Evolutionary conservation across 257 asterid species (phyloP).

Genomic region (Lycium ferocissimum): DNA sequence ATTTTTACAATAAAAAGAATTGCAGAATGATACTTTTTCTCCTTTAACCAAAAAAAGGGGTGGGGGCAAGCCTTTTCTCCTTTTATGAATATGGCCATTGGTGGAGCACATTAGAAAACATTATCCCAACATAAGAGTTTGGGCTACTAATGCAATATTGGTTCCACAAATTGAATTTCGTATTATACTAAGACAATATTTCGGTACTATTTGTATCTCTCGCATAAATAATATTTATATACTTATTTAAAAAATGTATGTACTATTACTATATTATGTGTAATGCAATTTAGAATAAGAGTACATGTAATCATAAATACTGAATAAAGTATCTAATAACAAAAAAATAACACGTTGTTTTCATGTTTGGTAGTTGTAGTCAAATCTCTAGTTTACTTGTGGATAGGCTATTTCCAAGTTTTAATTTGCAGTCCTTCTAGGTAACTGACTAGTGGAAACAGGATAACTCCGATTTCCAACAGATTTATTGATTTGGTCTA

Average conservation of each 20-base stretch:
- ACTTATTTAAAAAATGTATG: background rate
- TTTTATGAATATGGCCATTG: too few relatives aligned
- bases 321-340: background rate
- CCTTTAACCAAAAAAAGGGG: too few relatives aligned
- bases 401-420: background rate
- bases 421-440: background rate
- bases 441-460: background rate
- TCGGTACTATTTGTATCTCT: background rate
- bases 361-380: background rate
- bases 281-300: background rate
- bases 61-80: too few relatives aligned
- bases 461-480: background rate
- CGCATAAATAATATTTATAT: background rate
- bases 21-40: too few relatives aligned
- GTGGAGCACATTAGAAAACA: background rate
- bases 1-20: too few relatives aligned
- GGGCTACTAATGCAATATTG: background rate
- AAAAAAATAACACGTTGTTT: background rate
- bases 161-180: too few relatives aligned
- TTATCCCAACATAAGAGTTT: background rate
- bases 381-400: background rate
- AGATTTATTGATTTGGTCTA: background rate
- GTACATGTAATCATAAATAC: background rate
- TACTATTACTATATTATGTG: background rate
- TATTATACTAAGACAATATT: background rate